Conservation (phyloP, 2,329 filamentous ascomycete species). For the Zasmidium citrigriseum region DNA sequence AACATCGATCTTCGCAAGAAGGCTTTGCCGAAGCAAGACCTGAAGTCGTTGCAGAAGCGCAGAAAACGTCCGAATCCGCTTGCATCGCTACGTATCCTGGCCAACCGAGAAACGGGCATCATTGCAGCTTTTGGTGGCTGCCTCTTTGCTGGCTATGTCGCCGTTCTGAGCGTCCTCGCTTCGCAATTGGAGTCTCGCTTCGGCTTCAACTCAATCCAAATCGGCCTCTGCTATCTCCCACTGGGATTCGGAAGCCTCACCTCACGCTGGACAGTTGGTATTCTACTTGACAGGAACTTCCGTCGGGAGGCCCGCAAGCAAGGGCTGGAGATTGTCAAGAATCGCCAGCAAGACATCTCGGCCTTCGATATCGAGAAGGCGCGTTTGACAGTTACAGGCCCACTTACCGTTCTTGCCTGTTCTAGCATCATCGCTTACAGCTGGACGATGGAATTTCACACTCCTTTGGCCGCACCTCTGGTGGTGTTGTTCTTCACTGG, state of each 20-base stretch:
- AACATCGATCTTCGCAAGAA: no score
- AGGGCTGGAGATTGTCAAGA: conserved; percentile 62
- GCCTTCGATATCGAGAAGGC: conserved; percentile 53
- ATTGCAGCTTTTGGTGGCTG: conserved; percentile 20
- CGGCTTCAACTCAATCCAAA: conserved; percentile 29
- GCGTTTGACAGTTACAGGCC: conserved; percentile 41
- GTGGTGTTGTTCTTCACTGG: conserved; percentile 56
- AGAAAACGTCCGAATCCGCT: conserved; percentile 48
- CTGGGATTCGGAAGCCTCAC: not conserved
- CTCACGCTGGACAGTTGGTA: conserved; percentile 46
- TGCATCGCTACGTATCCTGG: conserved; percentile 41
- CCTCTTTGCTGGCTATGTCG: conserved; percentile 49
- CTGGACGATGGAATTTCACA: conserved; percentile 40
- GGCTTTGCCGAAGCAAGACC: not conserved
- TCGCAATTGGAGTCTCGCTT: conserved; percentile 40
- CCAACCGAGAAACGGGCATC: conserved; percentile 21
- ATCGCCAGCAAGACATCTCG: conserved; percentile 53
- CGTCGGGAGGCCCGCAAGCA: conserved; percentile 62
- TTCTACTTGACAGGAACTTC: conserved; percentile 71
- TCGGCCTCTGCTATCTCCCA: conserved; percentile 30
- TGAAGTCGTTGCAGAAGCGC: not conserved
- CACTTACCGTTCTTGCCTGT: conserved; percentile 34
- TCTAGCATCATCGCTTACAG: conserved; percentile 40
- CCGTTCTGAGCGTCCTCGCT: conserved; percentile 47
- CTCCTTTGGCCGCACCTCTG: conserved; percentile 41